Percentiles rank a stretch among this genome's conserved stretches.
phyloP scores from a whole-genome alignment of 805 yeast species.

The Cyberlindnera maritima region DNA sequence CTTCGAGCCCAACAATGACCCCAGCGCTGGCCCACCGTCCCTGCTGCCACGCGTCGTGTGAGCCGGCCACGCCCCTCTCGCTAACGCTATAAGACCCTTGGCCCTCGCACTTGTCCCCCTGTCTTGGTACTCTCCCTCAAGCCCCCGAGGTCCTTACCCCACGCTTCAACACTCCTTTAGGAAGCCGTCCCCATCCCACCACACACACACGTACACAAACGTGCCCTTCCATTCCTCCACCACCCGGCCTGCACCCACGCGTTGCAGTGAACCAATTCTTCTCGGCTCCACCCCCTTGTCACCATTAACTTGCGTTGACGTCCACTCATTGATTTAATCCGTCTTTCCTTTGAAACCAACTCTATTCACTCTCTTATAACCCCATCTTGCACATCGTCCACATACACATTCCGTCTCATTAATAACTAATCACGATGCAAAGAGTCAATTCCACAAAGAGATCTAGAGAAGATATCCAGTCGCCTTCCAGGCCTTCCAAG shows the following conservation, averaged over 20 bases:
- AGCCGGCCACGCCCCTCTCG: not conserved
- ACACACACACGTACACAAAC: not conserved
- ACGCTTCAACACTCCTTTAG: constrained; percentile 6
- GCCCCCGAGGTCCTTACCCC: not conserved
- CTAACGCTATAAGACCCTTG: not conserved
- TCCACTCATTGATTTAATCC: constrained; percentile 27
- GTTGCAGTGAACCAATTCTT: not conserved
- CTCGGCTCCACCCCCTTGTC: constrained; percentile 23
- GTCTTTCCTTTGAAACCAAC: constrained; percentile 9
- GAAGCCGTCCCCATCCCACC: constrained; percentile 1
- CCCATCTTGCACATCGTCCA: not conserved
- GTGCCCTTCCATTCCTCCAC: not conserved
- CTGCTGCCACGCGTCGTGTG: constrained; percentile 1
- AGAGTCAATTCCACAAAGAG: constrained; percentile 20
- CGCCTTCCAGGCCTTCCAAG: constrained; percentile 20
- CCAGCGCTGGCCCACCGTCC: constrained; percentile 1
- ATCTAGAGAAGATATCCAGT: constrained; percentile 19
- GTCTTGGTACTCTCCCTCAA: not conserved
- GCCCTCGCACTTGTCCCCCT: not conserved
- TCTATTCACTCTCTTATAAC: not conserved
- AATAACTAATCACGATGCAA: constrained; percentile 7
- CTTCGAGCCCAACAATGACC: not conserved
- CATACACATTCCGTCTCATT: too few species aligned
- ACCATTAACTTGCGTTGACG: constrained; percentile 33
- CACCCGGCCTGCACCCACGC: not conserved